phyloP scores from a whole-genome alignment of 805 yeast genomes.

The Metschnikowia dekortorum region DNA sequence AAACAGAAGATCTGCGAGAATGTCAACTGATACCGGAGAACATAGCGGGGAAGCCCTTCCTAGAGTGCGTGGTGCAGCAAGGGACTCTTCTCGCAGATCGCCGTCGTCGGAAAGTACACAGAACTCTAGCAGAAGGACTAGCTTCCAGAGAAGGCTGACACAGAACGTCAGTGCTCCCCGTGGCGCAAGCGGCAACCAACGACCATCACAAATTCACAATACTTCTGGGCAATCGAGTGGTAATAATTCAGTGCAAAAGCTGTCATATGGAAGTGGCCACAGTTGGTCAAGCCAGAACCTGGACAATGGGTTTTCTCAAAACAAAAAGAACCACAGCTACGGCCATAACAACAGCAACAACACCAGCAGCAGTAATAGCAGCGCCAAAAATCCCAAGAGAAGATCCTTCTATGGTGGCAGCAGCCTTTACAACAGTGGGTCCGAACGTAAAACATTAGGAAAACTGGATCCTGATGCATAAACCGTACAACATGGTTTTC shows the following conservation, averaged over 20 bases:
- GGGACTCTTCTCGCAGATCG: conserved; percentile 1
- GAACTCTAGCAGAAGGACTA: background rate
- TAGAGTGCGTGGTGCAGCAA: background rate
- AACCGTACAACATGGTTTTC: background rate
- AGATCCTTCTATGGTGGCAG: conserved; percentile 30
- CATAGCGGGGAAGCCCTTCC: background rate
- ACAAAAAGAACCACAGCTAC: background rate
- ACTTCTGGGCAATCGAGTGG: background rate
- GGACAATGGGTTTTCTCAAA: background rate
- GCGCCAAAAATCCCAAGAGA: conserved; percentile 27
- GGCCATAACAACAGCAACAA: background rate
- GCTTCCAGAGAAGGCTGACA: background rate
- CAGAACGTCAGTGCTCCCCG: background rate
- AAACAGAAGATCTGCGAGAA: conserved; percentile 1
- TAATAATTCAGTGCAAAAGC: background rate
- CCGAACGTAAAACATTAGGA: background rate
- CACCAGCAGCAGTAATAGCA: conserved; percentile 27
- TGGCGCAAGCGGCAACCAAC: background rate
- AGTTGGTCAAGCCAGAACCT: background rate
- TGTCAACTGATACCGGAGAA: background rate
- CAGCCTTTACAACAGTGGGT: conserved; percentile 13
- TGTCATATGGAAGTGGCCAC: background rate
- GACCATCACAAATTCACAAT: background rate
- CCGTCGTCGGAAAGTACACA: background rate
- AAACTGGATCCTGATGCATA: conserved; percentile 6